Conservation (phyloP, 139 green algal species). For the Eudorina sp. region DNA sequence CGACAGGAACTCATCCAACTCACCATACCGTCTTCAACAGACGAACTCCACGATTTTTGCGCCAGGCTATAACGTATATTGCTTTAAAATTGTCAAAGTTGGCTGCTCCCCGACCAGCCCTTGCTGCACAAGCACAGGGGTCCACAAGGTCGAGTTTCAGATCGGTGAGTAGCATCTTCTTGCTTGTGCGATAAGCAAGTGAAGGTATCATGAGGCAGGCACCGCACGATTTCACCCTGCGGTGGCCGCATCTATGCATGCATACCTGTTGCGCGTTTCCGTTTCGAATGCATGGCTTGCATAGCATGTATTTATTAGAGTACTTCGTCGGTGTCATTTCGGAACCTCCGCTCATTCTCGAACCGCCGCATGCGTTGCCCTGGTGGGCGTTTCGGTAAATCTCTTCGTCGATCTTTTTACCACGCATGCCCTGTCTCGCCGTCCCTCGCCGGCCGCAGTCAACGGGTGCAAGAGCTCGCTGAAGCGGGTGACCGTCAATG, state of each 20-base stretch:
- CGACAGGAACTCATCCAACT: neutral
- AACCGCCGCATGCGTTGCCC: neutral
- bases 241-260: no score
- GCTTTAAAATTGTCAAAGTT: neutral
- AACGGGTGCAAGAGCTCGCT: neutral
- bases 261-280: no score
- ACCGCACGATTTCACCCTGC: no score
- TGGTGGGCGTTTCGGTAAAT: no score
- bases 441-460: neutral
- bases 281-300: neutral
- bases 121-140: neutral
- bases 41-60: neutral
- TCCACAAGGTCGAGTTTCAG: neutral
- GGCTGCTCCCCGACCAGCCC: neutral
- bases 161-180: neutral
- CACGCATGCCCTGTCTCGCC: neutral
- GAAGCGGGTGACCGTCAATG: neutral
- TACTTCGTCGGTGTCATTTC: neutral
- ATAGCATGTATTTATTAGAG: neutral
- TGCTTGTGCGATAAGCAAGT: neutral
- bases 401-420: neutral
- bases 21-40: neutral
- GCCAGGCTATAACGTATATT: neutral
- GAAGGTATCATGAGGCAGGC: neutral
- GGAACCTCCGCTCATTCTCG: neutral